These are phyloP conservation scores for Sarocladium brachiariae DNA, from an alignment of 2,329 filamentous ascomycete species.

Conservation along the genomic window DNA sequence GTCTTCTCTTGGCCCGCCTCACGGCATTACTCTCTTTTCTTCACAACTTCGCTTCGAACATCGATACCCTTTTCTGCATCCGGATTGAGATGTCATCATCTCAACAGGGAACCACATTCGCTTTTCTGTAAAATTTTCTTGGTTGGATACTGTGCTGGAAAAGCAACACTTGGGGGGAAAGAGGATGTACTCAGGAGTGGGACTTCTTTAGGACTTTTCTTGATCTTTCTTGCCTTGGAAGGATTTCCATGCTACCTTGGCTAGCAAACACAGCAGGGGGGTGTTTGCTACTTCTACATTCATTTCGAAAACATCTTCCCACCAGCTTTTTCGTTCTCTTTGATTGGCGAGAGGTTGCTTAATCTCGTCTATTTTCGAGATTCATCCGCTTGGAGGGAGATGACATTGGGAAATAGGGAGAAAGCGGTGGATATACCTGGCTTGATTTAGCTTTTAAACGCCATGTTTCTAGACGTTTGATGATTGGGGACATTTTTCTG, in stretches of 20 bases:
- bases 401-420: neutral
- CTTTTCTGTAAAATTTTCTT: neutral
- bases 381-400: neutral
- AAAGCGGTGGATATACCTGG: conserved; percentile 4
- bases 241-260: neutral
- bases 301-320: neutral
- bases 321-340: neutral
- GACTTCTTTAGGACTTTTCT: neutral
- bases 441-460: neutral
- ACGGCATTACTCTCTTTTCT: neutral
- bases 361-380: neutral
- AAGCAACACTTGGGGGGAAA: neutral
- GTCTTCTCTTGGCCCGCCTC: conserved; percentile 3
- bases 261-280: neutral
- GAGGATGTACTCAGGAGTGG: neutral
- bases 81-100: neutral
- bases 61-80: conserved; percentile 9
- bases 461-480: conserved; percentile 1
- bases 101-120: neutral
- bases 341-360: neutral
- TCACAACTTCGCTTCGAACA: conserved; percentile 1
- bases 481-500: neutral
- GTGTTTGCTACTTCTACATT: too few species aligned
- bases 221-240: neutral
- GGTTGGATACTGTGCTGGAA: neutral